Evolutionary conservation across 2,329 filamentous ascomycete species (phyloP).

Genomic region (Penicillium freii): DNA sequence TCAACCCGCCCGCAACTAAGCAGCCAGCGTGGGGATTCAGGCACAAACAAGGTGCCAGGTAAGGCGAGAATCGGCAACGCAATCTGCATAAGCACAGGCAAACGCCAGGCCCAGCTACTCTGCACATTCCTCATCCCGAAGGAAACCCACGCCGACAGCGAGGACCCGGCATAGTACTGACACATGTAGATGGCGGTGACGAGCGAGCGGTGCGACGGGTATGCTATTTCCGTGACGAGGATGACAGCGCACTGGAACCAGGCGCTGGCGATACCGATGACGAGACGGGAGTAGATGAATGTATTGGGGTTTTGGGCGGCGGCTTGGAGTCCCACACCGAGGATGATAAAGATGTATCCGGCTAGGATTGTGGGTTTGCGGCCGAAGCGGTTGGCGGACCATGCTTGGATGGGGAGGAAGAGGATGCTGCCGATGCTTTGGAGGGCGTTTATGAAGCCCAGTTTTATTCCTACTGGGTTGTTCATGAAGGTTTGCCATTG

Average conservation of each 20-base stretch:
- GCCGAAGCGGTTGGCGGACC: conserved; percentile 33
- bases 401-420: conserved; percentile 3
- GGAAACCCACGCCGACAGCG: conserved; percentile 19
- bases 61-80: conserved; percentile 9
- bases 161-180: conserved; percentile 30
- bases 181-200: conserved; percentile 33
- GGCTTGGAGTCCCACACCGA: conserved; percentile 24
- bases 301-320: conserved; percentile 18
- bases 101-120: conserved; percentile 12
- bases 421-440: conserved; percentile 5
- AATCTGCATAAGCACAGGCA: conserved; percentile 14
- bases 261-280: conserved; percentile 35
- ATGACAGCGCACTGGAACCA: conserved; percentile 33
- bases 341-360: conserved; percentile 31
- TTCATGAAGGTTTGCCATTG: conserved; percentile 6
- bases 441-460: conserved; percentile 5
- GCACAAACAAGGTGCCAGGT: not conserved
- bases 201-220: conserved; percentile 37
- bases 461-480: not conserved
- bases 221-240: conserved; percentile 44
- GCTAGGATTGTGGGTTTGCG: conserved; percentile 28
- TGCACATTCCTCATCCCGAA: not conserved
- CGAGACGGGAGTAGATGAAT: conserved; percentile 35
- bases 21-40: conserved; percentile 15
- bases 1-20: not conserved